A percentile compares a stretch with the other conserved stretches of the same genome.
These are phyloP conservation scores for Rhododendron molle DNA, from an alignment of 148 eudicot genomes.

Conservation along the genomic window DNA sequence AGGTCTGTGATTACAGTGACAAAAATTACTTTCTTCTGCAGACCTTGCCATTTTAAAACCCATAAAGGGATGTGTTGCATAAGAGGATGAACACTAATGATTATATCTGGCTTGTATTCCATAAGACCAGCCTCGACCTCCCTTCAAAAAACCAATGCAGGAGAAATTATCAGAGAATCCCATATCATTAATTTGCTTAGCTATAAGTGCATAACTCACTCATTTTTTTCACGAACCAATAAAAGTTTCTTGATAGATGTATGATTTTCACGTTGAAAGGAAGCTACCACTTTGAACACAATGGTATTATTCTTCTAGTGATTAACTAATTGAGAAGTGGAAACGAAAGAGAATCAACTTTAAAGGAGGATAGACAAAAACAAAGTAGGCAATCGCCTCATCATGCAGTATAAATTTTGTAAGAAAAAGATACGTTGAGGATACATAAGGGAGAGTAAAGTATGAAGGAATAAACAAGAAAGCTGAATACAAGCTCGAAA, in stretches of 20 bases:
- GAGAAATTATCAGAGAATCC: conserved; percentile 1
- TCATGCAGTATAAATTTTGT: background rate
- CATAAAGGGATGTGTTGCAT: conserved; percentile 97
- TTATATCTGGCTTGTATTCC: conserved; percentile 95
- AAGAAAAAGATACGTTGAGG: background rate
- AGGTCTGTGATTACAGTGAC: conserved; percentile 95
- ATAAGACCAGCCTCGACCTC: conserved; percentile 96
- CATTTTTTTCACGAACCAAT: background rate
- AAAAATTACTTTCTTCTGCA: conserved; percentile 87
- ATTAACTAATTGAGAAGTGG: background rate
- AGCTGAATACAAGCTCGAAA: background rate
- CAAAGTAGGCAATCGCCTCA: background rate
- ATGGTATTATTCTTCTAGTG: background rate
- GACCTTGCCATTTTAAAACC: conserved; percentile 99
- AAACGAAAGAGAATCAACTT: background rate
- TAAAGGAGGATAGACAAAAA: conserved; percentile 4
- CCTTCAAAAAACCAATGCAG: conserved; percentile 34
- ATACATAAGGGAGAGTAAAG: background rate
- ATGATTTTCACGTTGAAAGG: conserved; percentile 2
- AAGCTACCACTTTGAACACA: conserved; percentile 1
- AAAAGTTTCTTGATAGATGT: background rate
- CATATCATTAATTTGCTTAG: background rate
- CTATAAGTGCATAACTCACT: background rate
- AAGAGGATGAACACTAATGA: conserved; percentile 93
- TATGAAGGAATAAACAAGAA: background rate